Base-by-base conservation (phyloP, 1,284 basidiomycete species). In the Ganoderma leucocontextum region DNA sequence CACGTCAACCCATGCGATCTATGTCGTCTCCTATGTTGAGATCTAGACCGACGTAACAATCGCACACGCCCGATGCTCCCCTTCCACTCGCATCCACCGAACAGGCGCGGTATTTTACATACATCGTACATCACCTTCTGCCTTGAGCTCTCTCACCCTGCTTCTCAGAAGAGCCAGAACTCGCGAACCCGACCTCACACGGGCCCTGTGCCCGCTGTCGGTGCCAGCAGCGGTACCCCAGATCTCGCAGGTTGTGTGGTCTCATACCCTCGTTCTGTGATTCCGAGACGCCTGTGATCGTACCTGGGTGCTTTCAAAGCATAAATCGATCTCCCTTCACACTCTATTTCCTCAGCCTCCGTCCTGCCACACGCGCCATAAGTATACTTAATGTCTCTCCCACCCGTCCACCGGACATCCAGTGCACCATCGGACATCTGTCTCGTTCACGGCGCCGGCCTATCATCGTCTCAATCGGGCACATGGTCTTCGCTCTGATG, bases 261-360 rank as follows among this genome's bases (percentile, higher is more conserved):
- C 38, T 65, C 64, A 62, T 64, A 66, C 71, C 64, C 69, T 58
- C 65, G 65, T 72, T 72, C 71, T 68, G 61, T 44, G 68, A 67
- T 69, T 68, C 44, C 47, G 64, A 58, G 42, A 22, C 59, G 67
- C 60, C 65, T 41, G 55, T 67, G 65, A 52, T 63, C 64, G 71
- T 72, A 67, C 71, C 71, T 72, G 66, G 66, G 61, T 59, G 35
- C 59, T 62, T 55, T 58, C 44, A 64, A 36, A 63, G 70, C 67
- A 53, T 63, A 58, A 62, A 61, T 42, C 55, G 44, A 63, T 68
- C 63, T 66, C 66, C 62, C 71, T 66, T 63, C 69, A 66, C 71
- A 70, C 69, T 72, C 66, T 72, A 69, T 67, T 63, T 62, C 65
- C 62, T 63, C 60, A 35, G 58, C 6, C 19, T 62, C 58, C 42